phyloP scores from a whole-genome alignment of 805 yeast species.

The Zygosaccharomyces kombuchaensis region DNA sequence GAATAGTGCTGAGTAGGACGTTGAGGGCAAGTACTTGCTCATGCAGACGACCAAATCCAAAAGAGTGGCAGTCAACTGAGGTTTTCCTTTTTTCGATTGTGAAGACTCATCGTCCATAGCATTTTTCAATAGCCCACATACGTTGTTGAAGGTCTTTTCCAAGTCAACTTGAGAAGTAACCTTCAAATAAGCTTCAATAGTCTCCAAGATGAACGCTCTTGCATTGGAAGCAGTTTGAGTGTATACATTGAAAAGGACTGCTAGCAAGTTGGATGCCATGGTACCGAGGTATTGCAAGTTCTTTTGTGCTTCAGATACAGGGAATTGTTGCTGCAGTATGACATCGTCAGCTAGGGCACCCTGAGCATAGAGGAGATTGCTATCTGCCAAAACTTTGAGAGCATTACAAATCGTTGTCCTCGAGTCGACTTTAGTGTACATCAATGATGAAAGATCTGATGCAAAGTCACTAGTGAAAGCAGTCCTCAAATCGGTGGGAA shows the following conservation, averaged over 20 bases:
- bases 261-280: constrained; percentile 69
- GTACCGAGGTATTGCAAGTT: constrained; percentile 60
- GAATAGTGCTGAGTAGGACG: constrained; percentile 68
- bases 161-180: constrained; percentile 66
- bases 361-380: constrained; percentile 52
- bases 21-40: constrained; percentile 73
- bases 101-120: constrained; percentile 59
- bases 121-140: constrained; percentile 70
- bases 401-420: constrained; percentile 84
- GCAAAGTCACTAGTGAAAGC: constrained; percentile 78
- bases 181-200: constrained; percentile 75
- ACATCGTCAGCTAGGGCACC: constrained; percentile 56
- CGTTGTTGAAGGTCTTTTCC: constrained; percentile 74
- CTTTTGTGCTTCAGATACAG: constrained; percentile 49
- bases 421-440: constrained; percentile 70
- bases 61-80: constrained; percentile 70
- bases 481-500: constrained; percentile 66
- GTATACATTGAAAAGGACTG: constrained; percentile 88
- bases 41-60: constrained; percentile 86
- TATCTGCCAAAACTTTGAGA: constrained; percentile 70
- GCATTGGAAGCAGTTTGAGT: constrained; percentile 83
- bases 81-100: constrained; percentile 32
- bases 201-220: constrained; percentile 78
- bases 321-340: constrained; percentile 56
- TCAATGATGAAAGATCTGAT: constrained; percentile 60